phyloP scores from a whole-genome alignment of 2,329 filamentous ascomycete genomes.

The Ceratocystis diversiconidia region DNA sequence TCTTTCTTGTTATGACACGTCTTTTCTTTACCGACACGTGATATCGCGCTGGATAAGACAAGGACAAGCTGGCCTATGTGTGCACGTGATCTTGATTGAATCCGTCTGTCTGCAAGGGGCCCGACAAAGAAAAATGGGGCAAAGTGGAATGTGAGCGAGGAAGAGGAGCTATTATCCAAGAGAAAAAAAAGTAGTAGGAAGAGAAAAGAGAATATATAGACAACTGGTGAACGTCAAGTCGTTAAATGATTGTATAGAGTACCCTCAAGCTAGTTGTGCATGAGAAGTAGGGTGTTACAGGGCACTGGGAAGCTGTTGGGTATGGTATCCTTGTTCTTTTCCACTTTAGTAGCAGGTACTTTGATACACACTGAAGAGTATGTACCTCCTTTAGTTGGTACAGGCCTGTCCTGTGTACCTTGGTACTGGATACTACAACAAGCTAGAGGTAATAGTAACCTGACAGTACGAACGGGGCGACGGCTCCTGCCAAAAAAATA shows the following conservation, averaged over 20 bases:
- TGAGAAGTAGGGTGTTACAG: no score
- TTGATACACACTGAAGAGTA: not conserved
- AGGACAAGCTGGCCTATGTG: not conserved
- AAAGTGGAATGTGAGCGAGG: not conserved
- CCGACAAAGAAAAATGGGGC: not conserved
- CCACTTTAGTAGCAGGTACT: not conserved
- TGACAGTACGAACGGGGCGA: not conserved
- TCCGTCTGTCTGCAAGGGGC: not conserved
- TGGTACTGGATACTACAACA: not conserved
- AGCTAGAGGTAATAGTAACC: not conserved
- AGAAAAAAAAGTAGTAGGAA: not conserved
- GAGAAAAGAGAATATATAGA: not conserved
- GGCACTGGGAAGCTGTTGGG: not conserved
- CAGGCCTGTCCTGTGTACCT: not conserved
- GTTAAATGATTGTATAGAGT: not conserved
- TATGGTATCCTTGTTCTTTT: not conserved
- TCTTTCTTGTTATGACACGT: no score
- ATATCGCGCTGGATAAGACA: not conserved
- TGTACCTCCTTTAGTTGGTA: not conserved
- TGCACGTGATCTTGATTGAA: not conserved
- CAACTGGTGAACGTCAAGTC: no score
- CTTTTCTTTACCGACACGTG: not conserved
- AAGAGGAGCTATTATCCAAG: not conserved
- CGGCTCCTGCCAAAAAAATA: constrained; percentile 2
- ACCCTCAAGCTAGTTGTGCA: not conserved